phyloP scores from a whole-genome alignment of 768 basidiomycete species.

The Termitomyces sp. region DNA sequence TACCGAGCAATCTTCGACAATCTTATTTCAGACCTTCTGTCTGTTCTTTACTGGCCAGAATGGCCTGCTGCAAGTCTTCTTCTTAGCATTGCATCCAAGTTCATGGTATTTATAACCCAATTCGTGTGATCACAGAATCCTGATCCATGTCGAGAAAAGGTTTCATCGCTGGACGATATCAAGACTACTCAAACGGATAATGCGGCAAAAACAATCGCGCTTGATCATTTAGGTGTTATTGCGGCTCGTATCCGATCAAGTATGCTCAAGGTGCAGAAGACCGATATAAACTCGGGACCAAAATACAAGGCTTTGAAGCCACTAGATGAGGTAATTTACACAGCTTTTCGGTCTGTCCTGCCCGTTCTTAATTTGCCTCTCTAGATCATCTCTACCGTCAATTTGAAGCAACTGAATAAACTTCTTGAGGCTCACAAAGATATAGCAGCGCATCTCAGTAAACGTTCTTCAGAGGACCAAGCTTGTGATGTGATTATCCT shows the following conservation, averaged over 20 bases:
- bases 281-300: slow-evolving; percentile 20
- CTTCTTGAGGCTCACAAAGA: slow-evolving; percentile 63
- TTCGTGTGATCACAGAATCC: not conserved
- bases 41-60: slow-evolving; percentile 91
- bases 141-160: slow-evolving; percentile 37
- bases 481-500: slow-evolving; percentile 63
- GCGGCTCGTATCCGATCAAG: slow-evolving; percentile 75
- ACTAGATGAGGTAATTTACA: slow-evolving; percentile 64
- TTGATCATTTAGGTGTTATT: slow-evolving; percentile 94
- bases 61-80: slow-evolving; percentile 93
- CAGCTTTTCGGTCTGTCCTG: slow-evolving; percentile 1
- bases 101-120: slow-evolving; percentile 56
- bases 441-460: slow-evolving; percentile 63
- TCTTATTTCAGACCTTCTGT: slow-evolving; percentile 81
- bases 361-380: not conserved
- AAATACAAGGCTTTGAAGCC: slow-evolving; percentile 45
- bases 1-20: slow-evolving; percentile 92
- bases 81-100: slow-evolving; percentile 74
- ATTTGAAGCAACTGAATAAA: slow-evolving; percentile 50
- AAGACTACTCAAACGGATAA: slow-evolving; percentile 73
- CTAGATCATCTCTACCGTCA: slow-evolving; percentile 52
- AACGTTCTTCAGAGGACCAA: slow-evolving; percentile 74
- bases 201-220: slow-evolving; percentile 82
- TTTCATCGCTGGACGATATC: slow-evolving; percentile 78
- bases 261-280: slow-evolving; percentile 41